Base-by-base conservation (phyloP, 768 basidiomycete species). In the Royoungia palumana region DNA sequence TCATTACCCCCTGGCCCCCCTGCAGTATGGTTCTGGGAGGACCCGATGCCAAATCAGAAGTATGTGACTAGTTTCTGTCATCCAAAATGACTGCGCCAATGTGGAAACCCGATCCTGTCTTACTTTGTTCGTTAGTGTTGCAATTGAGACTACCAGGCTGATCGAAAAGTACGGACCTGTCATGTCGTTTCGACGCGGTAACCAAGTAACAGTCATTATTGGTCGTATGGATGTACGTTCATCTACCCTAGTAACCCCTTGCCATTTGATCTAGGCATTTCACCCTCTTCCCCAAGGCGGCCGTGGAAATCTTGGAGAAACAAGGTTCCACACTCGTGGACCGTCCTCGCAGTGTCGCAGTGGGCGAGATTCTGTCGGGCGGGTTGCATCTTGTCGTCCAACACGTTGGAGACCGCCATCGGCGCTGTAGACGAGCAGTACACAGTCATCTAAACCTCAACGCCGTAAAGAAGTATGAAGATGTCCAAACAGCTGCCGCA, bases 261-360 rank as follows among this genome's bases (percentile, higher is more conserved):
- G 6, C 14, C 35, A 30, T 16, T 35, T 10, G 20, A 19, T 12
- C 27, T 6, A 16, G 30, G 17, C 13, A 30, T 11, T 74, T 74
- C 0, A 16, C 24, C 1, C 71, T 78, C 46, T 72, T 75, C 68
- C n/a, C n/a, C n/a, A n/a, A 81, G 60, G 75, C 75, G 4, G 80
- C 80, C 0, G 67, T 76, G 0, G 78, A 82, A 5, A 75, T 83
- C 47, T 77, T 83, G 79, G 82, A 82, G 60, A 77, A 78, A 39
- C 76, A 81, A 55, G 79, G 81, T 0, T 75, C 72, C 0, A 55
- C 67, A 0, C 65, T 77, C 13, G 73, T 70, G 0, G 81, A 83
- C 53, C 65, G 82, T 28, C 81, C 81, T 11, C 56, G 57, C 2
- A 66, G 64, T 17, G 76, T 82, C 38, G 71, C 82, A 0, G 81